Percentiles rank a stretch among this genome's conserved stretches.
phyloP scores from a whole-genome alignment of 495 filamentous ascomycete species.

The Penicillium nucicola region DNA sequence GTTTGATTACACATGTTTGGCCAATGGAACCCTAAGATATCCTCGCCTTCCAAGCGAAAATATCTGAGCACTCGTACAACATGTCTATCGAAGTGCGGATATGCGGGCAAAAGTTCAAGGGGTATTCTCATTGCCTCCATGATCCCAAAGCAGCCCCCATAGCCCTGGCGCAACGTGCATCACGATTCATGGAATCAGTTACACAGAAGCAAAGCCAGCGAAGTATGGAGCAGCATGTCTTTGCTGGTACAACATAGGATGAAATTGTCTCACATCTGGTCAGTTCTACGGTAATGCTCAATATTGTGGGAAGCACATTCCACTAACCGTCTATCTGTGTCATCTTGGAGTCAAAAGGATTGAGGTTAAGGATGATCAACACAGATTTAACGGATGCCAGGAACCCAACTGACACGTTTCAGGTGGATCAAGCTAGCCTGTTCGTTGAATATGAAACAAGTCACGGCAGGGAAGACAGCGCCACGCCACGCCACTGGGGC shows the following conservation, averaged over 20 bases:
- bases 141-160: background rate
- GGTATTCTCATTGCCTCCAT: background rate
- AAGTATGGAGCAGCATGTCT: background rate
- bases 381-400: too few species aligned
- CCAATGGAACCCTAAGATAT: background rate
- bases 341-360: too few species aligned
- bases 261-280: background rate
- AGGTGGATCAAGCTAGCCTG: too few species aligned
- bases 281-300: background rate
- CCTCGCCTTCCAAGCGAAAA: background rate
- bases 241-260: background rate
- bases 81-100: conserved; percentile 1
- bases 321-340: background rate
- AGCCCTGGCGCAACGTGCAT: conserved; percentile 3
- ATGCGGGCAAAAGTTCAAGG: background rate
- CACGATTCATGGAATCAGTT: background rate
- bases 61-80: background rate
- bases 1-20: background rate
- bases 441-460: too few species aligned
- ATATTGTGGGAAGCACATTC: background rate
- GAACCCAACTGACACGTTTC: too few species aligned
- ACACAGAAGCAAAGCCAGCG: background rate
- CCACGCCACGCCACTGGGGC: background rate
- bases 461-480: background rate
- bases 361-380: too few species aligned